These are phyloP conservation scores for Rosa rugosa DNA, from an alignment of 306 rosid genomes.

Conservation along the genomic window DNA sequence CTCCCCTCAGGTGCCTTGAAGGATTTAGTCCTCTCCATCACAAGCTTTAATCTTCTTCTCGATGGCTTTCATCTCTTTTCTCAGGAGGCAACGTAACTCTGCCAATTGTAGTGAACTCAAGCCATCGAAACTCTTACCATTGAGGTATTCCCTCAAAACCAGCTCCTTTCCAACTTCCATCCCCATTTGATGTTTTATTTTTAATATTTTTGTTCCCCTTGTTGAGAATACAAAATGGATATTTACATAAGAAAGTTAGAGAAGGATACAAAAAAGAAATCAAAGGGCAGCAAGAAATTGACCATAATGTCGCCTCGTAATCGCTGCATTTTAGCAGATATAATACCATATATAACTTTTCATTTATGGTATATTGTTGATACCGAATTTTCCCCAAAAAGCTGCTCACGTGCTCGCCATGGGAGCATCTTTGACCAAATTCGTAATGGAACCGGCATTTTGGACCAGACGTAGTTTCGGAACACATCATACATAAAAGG, in stretches of 20 bases:
- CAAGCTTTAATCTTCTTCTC: not conserved
- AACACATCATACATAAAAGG: too few relatives aligned
- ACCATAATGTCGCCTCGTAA: too few relatives aligned
- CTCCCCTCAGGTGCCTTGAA: not conserved
- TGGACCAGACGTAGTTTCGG: too few relatives aligned
- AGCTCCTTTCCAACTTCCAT: not conserved
- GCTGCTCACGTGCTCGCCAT: too few relatives aligned
- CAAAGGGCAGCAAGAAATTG: too few relatives aligned
- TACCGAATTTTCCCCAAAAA: too few relatives aligned
- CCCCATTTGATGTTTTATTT: not conserved
- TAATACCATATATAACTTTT: too few relatives aligned
- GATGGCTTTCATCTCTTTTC: not conserved
- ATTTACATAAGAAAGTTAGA: not conserved
- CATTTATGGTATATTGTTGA: too few relatives aligned
- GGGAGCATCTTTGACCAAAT: too few relatives aligned
- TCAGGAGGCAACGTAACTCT: not conserved
- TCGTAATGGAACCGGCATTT: too few relatives aligned
- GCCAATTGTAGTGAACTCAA: not conserved
- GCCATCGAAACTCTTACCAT: slow-evolving; percentile 3
- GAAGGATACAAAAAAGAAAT: not conserved
- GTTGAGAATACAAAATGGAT: not conserved
- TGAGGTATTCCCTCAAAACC: not conserved
- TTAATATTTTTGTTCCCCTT: not conserved
- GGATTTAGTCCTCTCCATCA: not conserved
- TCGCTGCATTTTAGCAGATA: too few relatives aligned